Percentiles rank a stretch among this genome's conserved stretches.
These are phyloP conservation scores for Coriolopsis trogii DNA, from an alignment of 1,284 basidiomycete genomes.

Conservation along the genomic window DNA sequence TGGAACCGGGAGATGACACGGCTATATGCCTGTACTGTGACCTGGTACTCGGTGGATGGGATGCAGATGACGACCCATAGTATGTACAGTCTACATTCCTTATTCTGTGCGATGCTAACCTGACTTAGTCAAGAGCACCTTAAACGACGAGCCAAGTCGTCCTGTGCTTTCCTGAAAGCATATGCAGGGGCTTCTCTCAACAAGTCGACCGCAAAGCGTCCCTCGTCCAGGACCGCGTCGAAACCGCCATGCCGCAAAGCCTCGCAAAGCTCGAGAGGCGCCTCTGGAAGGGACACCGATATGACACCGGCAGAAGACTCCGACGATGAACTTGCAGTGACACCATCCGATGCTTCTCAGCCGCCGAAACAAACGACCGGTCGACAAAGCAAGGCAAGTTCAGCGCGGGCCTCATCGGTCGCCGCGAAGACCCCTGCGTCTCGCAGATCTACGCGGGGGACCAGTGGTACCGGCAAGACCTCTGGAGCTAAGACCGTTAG, in stretches of 20 bases:
- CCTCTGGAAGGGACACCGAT: background rate
- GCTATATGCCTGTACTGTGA: conserved; percentile 81
- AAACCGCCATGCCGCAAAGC: conserved; percentile 24
- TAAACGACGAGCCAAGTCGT: conserved; percentile 52
- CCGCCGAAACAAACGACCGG: conserved; percentile 10
- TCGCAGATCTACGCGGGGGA: conserved; percentile 37
- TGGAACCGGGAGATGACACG: conserved; percentile 65
- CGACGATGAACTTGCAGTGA: conserved; percentile 27
- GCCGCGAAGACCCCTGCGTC: conserved; percentile 30
- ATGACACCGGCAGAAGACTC: conserved; percentile 17
- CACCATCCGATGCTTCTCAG: conserved; percentile 8
- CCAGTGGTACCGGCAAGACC: conserved; percentile 27
- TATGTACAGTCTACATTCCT: conserved; percentile 38
- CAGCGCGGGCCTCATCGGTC: conserved; percentile 19
- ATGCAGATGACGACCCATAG: conserved; percentile 79
- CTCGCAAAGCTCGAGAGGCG: conserved; percentile 17
- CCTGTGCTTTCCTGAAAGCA: conserved; percentile 56
- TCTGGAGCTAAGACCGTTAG: conserved; percentile 21
- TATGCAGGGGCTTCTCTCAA: conserved; percentile 19
- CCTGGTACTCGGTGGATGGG: conserved; percentile 79
- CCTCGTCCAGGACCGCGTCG: conserved; percentile 19
- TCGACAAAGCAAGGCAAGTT: conserved; percentile 25
- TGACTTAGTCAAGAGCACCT: conserved; percentile 66
- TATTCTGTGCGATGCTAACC: conserved; percentile 1
- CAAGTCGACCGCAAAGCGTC: conserved; percentile 25